A percentile compares a stretch with the other conserved stretches of the same genome.
Conservation (phyloP, 2,329 filamentous ascomycete genomes). For the Talaromyces funiculosus region DNA sequence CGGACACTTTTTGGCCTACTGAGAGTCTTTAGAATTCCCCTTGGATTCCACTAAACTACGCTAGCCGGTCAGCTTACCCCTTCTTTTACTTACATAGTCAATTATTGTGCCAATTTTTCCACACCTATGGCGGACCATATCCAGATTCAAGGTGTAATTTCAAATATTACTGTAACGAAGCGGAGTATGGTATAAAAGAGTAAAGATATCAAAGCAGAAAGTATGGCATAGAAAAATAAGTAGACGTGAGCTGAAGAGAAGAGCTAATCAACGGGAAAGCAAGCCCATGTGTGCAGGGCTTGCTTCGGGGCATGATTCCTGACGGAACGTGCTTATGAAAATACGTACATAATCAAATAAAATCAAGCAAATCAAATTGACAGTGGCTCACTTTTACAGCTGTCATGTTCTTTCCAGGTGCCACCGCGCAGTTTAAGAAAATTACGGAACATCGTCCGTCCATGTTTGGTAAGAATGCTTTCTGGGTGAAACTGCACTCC, state of each 20-base stretch:
- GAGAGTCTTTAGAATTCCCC: background rate
- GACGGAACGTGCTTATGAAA: too few species aligned
- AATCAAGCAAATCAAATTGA: too few species aligned
- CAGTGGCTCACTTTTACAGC: too few species aligned
- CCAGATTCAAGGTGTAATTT: background rate
- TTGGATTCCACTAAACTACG: background rate
- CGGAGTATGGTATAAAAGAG: background rate
- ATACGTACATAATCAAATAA: too few species aligned
- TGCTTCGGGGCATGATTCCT: background rate
- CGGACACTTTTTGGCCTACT: background rate
- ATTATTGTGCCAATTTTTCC: background rate
- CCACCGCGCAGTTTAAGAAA: constrained; percentile 83
- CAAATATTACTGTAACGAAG: background rate
- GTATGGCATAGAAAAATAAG: background rate
- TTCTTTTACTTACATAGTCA: background rate
- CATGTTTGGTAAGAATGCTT: constrained; percentile 87
- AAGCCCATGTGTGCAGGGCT: background rate
- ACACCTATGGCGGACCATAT: background rate
- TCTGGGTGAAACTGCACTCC: constrained; percentile 98
- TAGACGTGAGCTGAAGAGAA: background rate
- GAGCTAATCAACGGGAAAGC: background rate
- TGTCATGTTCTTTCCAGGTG: constrained; percentile 85
- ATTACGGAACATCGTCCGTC: constrained; percentile 84
- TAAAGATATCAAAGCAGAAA: background rate
- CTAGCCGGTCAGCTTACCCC: background rate